A percentile compares a stretch with the other conserved stretches of the same genome.
These are phyloP conservation scores for Xylaria venustula DNA, from an alignment of 495 filamentous ascomycete species.

Conservation along the genomic window DNA sequence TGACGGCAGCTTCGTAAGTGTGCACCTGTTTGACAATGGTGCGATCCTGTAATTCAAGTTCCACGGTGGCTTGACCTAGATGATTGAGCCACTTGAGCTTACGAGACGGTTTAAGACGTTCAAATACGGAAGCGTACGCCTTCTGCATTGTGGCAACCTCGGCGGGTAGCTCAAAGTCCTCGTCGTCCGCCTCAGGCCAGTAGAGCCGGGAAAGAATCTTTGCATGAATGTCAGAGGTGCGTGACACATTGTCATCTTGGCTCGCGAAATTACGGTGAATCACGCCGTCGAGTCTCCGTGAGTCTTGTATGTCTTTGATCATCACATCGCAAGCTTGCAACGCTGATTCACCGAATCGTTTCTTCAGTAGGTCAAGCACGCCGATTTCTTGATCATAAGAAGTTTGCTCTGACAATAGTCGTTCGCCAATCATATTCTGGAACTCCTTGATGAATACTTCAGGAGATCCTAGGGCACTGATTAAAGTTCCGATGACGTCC, in stretches of 20 bases:
- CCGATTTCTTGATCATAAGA: slow-evolving; percentile 70
- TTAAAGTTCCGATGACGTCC: slow-evolving; percentile 89
- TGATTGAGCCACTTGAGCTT: slow-evolving; percentile 87
- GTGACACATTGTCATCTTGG: slow-evolving; percentile 32
- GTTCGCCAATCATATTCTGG: slow-evolving; percentile 77
- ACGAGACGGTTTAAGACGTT: slow-evolving; percentile 71
- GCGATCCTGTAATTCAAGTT: slow-evolving; percentile 81
- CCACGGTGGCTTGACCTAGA: slow-evolving; percentile 75
- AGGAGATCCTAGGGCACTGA: slow-evolving; percentile 81
- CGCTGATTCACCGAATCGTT: slow-evolving; percentile 79
- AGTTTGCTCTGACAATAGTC: slow-evolving; percentile 68
- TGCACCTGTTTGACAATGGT: slow-evolving; percentile 68
- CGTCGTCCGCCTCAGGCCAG: slow-evolving; percentile 83
- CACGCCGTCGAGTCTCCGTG: slow-evolving; percentile 63
- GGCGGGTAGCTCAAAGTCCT: slow-evolving; percentile 69
- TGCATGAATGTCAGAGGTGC: slow-evolving; percentile 54
- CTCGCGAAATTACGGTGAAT: slow-evolving; percentile 50
- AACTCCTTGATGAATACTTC: slow-evolving; percentile 93
- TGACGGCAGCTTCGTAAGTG: slow-evolving; percentile 87
- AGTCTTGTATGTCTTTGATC: slow-evolving; percentile 91
- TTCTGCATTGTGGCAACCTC: slow-evolving; percentile 62
- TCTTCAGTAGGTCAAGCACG: slow-evolving; percentile 84
- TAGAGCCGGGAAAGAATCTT: slow-evolving; percentile 91
- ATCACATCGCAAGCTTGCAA: slow-evolving; percentile 95
- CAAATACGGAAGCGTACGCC: slow-evolving; percentile 74